Percentiles rank a stretch among this genome's conserved stretches.
Conservation (phyloP, 345 rosid species). For the Turnera subulata region DNA sequence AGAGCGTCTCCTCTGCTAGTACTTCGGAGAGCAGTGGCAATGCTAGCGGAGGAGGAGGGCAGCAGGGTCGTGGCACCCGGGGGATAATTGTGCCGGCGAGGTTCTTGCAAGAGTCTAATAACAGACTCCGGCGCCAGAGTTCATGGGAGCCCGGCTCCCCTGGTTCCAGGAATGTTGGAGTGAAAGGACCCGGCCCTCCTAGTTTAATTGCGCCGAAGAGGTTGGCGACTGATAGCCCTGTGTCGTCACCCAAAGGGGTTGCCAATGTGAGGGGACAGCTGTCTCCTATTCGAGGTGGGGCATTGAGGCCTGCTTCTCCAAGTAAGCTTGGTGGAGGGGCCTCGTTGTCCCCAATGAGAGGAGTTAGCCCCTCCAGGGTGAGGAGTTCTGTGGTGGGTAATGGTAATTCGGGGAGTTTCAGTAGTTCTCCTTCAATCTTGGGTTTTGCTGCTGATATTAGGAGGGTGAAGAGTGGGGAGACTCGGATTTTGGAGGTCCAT, state of each 20-base stretch:
- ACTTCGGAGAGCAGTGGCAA: slow-evolving; percentile 38
- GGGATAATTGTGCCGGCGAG: slow-evolving; percentile 48
- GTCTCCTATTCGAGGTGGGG: slow-evolving; percentile 51
- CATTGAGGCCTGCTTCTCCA: slow-evolving; percentile 62
- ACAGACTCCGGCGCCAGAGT: slow-evolving; percentile 36
- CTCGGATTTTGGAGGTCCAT: slow-evolving; percentile 59
- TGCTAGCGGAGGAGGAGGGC: slow-evolving; percentile 21
- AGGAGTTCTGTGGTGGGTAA: slow-evolving; percentile 35
- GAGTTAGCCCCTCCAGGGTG: slow-evolving; percentile 61
- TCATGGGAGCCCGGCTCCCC: slow-evolving; percentile 40
- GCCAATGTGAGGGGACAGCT: slow-evolving; percentile 44
- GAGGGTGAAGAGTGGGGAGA: slow-evolving; percentile 68
- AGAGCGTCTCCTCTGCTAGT: slow-evolving; percentile 79
- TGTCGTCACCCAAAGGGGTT: slow-evolving; percentile 52
- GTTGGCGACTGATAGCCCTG: slow-evolving; percentile 45
- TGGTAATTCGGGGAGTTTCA: slow-evolving; percentile 30
- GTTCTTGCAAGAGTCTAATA: slow-evolving; percentile 50
- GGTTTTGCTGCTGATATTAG: slow-evolving; percentile 81
- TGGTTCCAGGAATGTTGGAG: slow-evolving; percentile 26
- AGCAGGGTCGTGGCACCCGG: slow-evolving; percentile 28
- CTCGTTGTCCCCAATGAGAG: slow-evolving; percentile 54
- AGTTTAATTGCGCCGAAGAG: slow-evolving; percentile 41
- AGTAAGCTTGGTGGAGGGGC: slow-evolving; percentile 44
- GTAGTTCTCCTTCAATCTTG: slow-evolving; percentile 54
- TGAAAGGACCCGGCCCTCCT: slow-evolving; percentile 32